Conservation (phyloP, 2,329 filamentous ascomycete species). For the Bipolaris sorokiniana region DNA sequence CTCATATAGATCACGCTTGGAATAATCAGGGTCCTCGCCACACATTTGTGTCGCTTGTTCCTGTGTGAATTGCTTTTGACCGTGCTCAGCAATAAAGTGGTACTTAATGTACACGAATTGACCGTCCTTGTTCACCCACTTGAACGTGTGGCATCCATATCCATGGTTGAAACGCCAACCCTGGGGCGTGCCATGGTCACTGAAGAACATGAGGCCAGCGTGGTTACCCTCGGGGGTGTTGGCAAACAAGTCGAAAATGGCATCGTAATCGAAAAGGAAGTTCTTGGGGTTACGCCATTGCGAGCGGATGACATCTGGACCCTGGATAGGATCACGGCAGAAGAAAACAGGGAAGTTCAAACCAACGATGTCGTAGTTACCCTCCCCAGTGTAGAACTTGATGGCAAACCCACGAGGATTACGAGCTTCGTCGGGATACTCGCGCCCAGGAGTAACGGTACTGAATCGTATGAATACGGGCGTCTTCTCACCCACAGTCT, state of each 20-base stretch:
- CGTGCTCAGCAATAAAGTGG: slow-evolving; percentile 56
- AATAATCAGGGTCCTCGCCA: slow-evolving; percentile 60
- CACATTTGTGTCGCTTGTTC: slow-evolving; percentile 54
- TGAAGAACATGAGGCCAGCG: slow-evolving; percentile 58
- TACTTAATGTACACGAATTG: slow-evolving; percentile 61
- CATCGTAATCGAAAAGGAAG: slow-evolving; percentile 58
- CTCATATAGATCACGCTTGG: slow-evolving; percentile 56
- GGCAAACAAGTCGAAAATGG: slow-evolving; percentile 57
- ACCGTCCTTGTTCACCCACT: slow-evolving; percentile 56
- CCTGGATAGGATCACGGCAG: slow-evolving; percentile 56
- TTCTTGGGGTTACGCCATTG: slow-evolving; percentile 56
- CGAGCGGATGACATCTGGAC: slow-evolving; percentile 57
- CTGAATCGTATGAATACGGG: slow-evolving; percentile 55
- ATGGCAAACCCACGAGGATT: slow-evolving; percentile 58
- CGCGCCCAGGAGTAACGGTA: slow-evolving; percentile 53
- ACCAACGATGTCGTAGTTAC: slow-evolving; percentile 58
- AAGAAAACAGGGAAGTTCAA: slow-evolving; percentile 60
- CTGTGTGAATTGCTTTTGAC: slow-evolving; percentile 57
- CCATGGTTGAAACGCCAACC: slow-evolving; percentile 52
- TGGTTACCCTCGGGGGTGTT: slow-evolving; percentile 58
- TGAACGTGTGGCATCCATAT: slow-evolving; percentile 58
- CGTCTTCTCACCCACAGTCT: slow-evolving; percentile 51
- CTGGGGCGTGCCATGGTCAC: slow-evolving; percentile 57
- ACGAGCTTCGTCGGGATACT: slow-evolving; percentile 54
- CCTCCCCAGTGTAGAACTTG: slow-evolving; percentile 58